Percentiles rank a stretch among this genome's conserved stretches.
Conservation (phyloP, 2,329 filamentous ascomycete species). For the Trichoderma pleuroti region DNA sequence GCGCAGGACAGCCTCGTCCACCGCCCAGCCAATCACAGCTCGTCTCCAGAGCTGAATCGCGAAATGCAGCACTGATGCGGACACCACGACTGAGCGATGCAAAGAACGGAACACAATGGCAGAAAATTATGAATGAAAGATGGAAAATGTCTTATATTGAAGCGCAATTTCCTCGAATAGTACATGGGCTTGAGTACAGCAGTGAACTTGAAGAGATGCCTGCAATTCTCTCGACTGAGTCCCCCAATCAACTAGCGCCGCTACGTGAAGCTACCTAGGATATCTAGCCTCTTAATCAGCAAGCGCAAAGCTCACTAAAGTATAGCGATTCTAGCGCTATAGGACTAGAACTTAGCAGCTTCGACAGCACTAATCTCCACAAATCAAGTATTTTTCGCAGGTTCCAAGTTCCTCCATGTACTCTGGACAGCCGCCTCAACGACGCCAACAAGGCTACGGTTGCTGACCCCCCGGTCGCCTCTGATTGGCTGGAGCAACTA, state of each 20-base stretch:
- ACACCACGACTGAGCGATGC: background rate
- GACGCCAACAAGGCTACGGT: slow-evolving; percentile 11
- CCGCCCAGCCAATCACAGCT: slow-evolving; percentile 5
- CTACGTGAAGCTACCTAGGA: background rate
- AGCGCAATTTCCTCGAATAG: background rate
- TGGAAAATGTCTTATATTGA: background rate
- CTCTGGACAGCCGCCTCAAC: background rate
- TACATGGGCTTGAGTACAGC: background rate
- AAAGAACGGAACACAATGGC: background rate
- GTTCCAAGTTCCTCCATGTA: background rate
- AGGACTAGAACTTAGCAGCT: background rate
- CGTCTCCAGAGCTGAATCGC: background rate
- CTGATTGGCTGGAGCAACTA: slow-evolving; percentile 33
- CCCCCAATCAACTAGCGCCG: background rate
- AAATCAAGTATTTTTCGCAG: background rate
- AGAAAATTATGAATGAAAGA: background rate
- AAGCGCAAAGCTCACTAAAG: background rate
- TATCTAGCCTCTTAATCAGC: background rate
- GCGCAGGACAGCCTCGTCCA: slow-evolving; percentile 8
- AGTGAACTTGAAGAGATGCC: background rate
- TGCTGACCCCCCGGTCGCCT: slow-evolving; percentile 14
- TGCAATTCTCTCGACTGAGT: background rate
- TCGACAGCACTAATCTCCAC: background rate
- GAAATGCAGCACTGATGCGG: background rate
- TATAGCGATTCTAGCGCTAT: background rate